Evolutionary conservation across 23 red algal species (phyloP).

Genomic region (Gracilariopsis chorda): DNA sequence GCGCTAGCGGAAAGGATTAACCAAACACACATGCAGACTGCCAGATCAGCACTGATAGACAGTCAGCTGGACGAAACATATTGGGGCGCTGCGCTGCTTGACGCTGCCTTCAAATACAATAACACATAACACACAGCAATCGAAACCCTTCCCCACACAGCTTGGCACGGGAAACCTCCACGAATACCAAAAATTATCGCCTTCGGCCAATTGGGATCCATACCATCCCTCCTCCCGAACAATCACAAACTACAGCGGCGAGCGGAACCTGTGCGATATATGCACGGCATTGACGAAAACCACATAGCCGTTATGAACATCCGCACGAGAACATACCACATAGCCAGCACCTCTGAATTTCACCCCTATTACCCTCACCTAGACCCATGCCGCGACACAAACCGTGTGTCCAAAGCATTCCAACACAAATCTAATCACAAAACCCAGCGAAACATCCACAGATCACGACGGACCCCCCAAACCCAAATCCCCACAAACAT

Average conservation of each 20-base stretch:
- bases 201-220: background rate
- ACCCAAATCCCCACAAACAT: background rate
- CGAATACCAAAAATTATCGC: background rate
- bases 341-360: background rate
- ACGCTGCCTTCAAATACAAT: conserved; percentile 2
- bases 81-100: background rate
- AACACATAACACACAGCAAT: background rate
- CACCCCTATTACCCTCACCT: background rate
- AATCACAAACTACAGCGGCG: background rate
- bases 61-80: background rate
- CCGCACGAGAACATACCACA: too few relatives aligned
- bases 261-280: background rate
- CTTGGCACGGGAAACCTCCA: background rate
- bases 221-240: background rate
- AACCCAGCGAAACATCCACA: too few relatives aligned
- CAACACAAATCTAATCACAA: too few relatives aligned
- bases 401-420: background rate
- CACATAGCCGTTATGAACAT: background rate
- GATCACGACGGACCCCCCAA: too few relatives aligned
- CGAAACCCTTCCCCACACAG: background rate
- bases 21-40: background rate
- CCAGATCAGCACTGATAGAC: background rate
- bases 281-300: background rate
- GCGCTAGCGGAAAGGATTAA: background rate
- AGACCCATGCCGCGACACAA: background rate